Base-by-base conservation (phyloP, 345 rosid genomes). In the Murraya koenigii region DNA sequence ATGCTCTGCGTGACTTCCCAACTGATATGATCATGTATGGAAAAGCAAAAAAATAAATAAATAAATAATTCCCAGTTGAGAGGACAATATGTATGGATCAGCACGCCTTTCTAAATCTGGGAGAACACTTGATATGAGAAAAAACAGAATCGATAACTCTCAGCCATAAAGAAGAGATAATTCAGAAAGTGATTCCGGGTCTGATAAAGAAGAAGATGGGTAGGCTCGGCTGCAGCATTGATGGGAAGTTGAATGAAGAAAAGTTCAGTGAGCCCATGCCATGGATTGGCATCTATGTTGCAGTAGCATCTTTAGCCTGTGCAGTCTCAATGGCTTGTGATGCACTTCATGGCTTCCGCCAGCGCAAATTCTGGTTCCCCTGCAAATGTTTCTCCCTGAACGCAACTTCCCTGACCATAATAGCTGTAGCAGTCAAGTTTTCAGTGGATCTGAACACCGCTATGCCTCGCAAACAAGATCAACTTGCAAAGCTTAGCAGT, bases 361-460 rank as follows among this genome's bases (percentile, higher is more conserved):
- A 81, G 81, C 70, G 81, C 3, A 95, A 89, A 69, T 84, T 85
- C 81, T 92, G 98, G 94, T 93, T 92, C 74, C 96, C 98, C 1
- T 87, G 89, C 83, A 88, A 83, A 71, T 92, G 13, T 79, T 92
- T 86, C 85, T 81, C 97, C 38, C 86, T 95, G 56, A 95, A 95
- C 75, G 96, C 98, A 66, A 89, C 90, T 75, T 86, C 98, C n/a
- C 84, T 95, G 63, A 90, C 96, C 69, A 35, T 95, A 23, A 85
- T 93, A 20, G 81, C 85, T 0, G 93, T 92, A 10, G 99, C 93
- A 11, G 78, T 85, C 86, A 92, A 95, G 80, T 84, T 93, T 60
- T 92, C 99, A 0, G 92, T 95, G 56, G 98, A 95, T 86, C 92
- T 95, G 41, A 93, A 95, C 84, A 93, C 98, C 11, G 84, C 93